These are phyloP conservation scores for Annulohypoxylon nitens DNA, from an alignment of 495 filamentous ascomycete genomes.

Conservation along the genomic window DNA sequence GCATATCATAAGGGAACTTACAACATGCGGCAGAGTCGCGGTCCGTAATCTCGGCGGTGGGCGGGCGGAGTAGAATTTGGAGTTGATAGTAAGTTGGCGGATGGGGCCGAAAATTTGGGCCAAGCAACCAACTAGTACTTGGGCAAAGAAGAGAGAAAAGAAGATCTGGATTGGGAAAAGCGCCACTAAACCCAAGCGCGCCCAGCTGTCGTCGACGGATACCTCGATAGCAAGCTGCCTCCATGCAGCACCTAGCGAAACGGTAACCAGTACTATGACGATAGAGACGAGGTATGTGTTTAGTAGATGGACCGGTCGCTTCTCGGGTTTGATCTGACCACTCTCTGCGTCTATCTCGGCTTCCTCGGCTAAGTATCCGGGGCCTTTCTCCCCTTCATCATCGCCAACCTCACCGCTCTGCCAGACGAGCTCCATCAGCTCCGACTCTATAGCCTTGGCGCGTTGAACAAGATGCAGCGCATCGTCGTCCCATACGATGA, in stretches of 20 bases:
- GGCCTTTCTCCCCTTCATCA: conserved; percentile 64
- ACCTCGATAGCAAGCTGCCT: conserved; percentile 76
- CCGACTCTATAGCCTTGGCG: conserved; percentile 76
- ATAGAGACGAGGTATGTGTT: conserved; percentile 76
- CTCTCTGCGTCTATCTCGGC: conserved; percentile 78
- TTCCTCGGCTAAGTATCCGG: conserved; percentile 56
- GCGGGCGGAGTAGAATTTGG: conserved; percentile 80
- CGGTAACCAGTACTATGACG: conserved; percentile 71
- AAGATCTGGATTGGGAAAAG: conserved; percentile 80
- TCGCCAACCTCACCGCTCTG: conserved; percentile 63
- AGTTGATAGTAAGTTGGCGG: conserved; percentile 77
- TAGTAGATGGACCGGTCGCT: conserved; percentile 72
- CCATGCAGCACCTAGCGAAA: conserved; percentile 75
- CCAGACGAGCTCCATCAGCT: conserved; percentile 82
- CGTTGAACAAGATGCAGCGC: conserved; percentile 73
- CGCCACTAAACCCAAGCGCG: conserved; percentile 71
- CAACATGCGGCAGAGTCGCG: conserved; percentile 70
- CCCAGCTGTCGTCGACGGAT: conserved; percentile 70
- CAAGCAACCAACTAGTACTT: conserved; percentile 79
- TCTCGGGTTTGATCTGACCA: conserved; percentile 72
- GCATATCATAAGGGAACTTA: conserved; percentile 17
- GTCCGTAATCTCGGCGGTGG: conserved; percentile 69
- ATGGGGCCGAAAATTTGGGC: conserved; percentile 82
- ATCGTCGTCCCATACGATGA: conserved; percentile 85
- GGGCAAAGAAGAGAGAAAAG: conserved; percentile 82